Evolutionary conservation across 169 alveolate genomes (phyloP).

Genomic region (Ichthyophthirius multifiliis): DNA sequence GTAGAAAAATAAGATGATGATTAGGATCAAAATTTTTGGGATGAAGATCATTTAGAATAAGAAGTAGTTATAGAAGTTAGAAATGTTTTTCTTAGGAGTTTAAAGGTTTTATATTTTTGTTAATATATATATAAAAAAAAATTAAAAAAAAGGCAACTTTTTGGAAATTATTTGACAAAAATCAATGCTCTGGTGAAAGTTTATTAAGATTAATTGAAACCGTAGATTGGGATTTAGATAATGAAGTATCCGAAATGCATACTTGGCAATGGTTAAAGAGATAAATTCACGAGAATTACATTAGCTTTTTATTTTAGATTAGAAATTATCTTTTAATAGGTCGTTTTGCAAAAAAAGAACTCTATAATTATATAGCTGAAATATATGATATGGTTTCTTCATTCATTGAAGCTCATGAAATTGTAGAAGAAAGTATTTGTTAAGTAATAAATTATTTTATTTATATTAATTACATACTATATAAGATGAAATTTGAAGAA

Average conservation of each 20-base stretch:
- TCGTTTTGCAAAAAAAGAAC: background rate
- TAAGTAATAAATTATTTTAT: background rate
- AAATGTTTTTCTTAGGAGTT: background rate
- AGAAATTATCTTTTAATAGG: background rate
- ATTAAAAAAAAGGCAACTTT: background rate
- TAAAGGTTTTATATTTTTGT: background rate
- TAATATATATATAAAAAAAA: background rate
- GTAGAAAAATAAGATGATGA: background rate
- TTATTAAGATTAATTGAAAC: background rate
- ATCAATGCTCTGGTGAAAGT: background rate
- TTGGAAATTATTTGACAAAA: background rate
- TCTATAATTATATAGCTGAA: background rate
- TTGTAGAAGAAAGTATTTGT: background rate
- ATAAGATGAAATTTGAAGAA: background rate
- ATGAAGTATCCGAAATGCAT: background rate
- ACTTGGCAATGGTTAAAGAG: background rate
- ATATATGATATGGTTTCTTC: background rate
- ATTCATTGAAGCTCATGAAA: background rate
- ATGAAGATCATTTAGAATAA: background rate
- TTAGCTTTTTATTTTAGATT: background rate
- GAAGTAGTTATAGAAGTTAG: background rate
- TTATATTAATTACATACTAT: background rate
- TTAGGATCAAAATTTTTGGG: background rate
- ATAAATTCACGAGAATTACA: background rate
- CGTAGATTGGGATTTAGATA: slow-evolving; percentile 6